A percentile compares a stretch with the other conserved stretches of the same genome.
phyloP scores from a whole-genome alignment of 2,329 filamentous ascomycete genomes.

The Nectriaceae sp. region DNA sequence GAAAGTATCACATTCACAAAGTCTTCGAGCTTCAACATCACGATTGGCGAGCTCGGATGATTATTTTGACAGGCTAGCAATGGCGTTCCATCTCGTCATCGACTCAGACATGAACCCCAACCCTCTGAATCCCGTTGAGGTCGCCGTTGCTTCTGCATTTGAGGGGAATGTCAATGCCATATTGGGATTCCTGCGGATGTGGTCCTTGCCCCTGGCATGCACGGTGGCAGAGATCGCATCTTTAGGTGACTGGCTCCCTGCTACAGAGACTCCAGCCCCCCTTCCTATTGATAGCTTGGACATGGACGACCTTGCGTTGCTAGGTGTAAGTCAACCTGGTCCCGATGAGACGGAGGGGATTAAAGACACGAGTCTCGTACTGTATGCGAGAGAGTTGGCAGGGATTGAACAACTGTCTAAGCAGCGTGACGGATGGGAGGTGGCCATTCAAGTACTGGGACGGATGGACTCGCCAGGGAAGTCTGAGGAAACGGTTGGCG shows the following conservation, averaged over 20 bases:
- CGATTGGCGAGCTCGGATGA: constrained; percentile 60
- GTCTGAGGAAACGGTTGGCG: constrained; percentile 73
- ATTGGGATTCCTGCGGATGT: constrained; percentile 71
- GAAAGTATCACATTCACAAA: constrained; percentile 42
- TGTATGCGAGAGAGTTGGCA: constrained; percentile 72
- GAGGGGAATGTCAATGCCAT: constrained; percentile 80
- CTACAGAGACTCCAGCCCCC: constrained; percentile 39
- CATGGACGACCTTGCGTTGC: constrained; percentile 80
- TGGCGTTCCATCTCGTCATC: constrained; percentile 69
- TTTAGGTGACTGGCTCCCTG: constrained; percentile 79
- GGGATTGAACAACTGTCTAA: constrained; percentile 52
- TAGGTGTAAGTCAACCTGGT: constrained; percentile 65
- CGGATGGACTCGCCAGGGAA: constrained; percentile 74
- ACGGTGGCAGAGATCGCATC: constrained; percentile 82
- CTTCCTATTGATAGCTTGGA: constrained; percentile 69
- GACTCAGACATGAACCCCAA: constrained; percentile 77
- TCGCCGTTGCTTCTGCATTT: constrained; percentile 79
- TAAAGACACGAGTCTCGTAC: constrained; percentile 76
- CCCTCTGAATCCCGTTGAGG: constrained; percentile 72
- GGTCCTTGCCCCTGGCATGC: constrained; percentile 79
- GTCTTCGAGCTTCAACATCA: constrained; percentile 34
- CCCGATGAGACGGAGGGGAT: constrained; percentile 64
- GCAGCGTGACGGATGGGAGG: constrained; percentile 78
- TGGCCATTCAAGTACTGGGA: constrained; percentile 80
- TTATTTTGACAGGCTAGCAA: constrained; percentile 73